A percentile compares a stretch with the other conserved stretches of the same genome.
These are phyloP conservation scores for Euphorbia schlechtendalii DNA, from an alignment of 441 rosid species.

Conservation along the genomic window DNA sequence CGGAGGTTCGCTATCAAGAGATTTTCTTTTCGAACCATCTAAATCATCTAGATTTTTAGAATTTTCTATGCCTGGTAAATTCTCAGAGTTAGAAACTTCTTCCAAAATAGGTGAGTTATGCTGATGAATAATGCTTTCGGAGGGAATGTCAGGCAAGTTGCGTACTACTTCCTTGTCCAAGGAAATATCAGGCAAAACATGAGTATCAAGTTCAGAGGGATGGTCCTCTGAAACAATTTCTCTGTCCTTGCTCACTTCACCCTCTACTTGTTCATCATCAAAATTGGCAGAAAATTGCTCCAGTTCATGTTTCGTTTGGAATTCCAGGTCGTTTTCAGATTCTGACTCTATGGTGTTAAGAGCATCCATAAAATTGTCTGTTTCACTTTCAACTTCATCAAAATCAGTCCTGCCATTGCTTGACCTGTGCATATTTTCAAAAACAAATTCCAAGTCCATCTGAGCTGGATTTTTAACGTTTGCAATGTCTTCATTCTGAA, in stretches of 20 bases:
- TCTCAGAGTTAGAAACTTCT: conserved; percentile 29
- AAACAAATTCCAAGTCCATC: conserved; percentile 25
- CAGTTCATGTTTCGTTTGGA: conserved; percentile 43
- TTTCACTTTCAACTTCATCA: conserved; percentile 70
- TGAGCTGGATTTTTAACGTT: conserved; percentile 23
- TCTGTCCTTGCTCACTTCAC: conserved; percentile 17
- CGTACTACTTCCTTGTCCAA: conserved; percentile 16
- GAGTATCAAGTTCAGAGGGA: conserved; percentile 9
- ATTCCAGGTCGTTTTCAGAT: conserved; percentile 58
- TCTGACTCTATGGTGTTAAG: conserved; percentile 78
- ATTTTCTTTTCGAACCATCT: conserved; percentile 27
- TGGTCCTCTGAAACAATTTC: conserved; percentile 20
- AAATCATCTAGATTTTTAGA: conserved; percentile 24
- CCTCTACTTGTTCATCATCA: conserved; percentile 23
- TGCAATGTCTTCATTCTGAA: conserved; percentile 20
- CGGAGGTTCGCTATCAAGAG: conserved; percentile 22
- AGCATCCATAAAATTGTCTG: conserved; percentile 75
- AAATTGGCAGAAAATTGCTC: conserved; percentile 28
- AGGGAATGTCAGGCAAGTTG: conserved; percentile 25
- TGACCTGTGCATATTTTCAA: conserved; percentile 27
- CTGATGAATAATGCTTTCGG: conserved; percentile 25
- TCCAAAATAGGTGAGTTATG: conserved; percentile 23
- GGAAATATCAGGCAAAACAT: conserved; percentile 20
- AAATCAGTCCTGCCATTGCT: conserved; percentile 23
- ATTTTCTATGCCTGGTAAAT: conserved; percentile 23